Percentiles rank a stretch among this genome's conserved stretches.
phyloP scores from a whole-genome alignment of 2,329 filamentous ascomycete species.

The Colletotrichum sp. region DNA sequence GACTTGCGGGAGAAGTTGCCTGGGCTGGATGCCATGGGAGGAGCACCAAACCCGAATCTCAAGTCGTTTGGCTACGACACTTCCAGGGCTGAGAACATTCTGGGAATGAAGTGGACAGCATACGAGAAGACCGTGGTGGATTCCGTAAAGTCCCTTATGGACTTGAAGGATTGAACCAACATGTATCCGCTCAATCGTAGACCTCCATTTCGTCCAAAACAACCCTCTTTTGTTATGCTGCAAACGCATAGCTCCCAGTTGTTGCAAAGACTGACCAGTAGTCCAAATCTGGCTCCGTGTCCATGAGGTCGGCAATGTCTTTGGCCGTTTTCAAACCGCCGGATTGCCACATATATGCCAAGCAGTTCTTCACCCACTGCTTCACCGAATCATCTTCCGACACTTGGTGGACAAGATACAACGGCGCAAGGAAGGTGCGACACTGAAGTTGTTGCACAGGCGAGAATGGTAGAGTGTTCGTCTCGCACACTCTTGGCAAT shows the following conservation, averaged over 20 bases:
- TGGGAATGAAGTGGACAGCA: constrained; percentile 50
- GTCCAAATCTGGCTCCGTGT: not conserved
- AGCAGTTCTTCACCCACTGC: constrained; percentile 17
- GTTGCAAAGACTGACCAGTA: constrained; percentile 28
- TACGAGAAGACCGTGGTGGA: constrained; percentile 54
- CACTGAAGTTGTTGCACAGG: constrained; percentile 24
- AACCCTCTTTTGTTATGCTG: not conserved
- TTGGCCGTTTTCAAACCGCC: constrained; percentile 20
- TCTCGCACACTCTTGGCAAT: not conserved
- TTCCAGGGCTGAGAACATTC: constrained; percentile 46
- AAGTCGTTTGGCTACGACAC: constrained; percentile 33
- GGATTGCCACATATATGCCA: constrained; percentile 21
- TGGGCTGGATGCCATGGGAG: constrained; percentile 21
- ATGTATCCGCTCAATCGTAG: not conserved
- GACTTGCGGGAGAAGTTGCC: constrained; percentile 25
- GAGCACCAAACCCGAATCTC: not conserved
- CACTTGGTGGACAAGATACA: constrained; percentile 23
- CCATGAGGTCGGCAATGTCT: constrained; percentile 14
- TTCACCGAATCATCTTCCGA: not conserved
- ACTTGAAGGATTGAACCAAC: not conserved
- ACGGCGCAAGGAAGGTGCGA: constrained; percentile 20
- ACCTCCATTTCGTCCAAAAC: not conserved
- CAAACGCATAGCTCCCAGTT: constrained; percentile 29
- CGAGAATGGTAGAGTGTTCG: constrained; percentile 19
- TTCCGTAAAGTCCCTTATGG: constrained; percentile 9